Base-by-base conservation (phyloP, 257 asterid genomes). In the Nicotiana noctiflora region DNA sequence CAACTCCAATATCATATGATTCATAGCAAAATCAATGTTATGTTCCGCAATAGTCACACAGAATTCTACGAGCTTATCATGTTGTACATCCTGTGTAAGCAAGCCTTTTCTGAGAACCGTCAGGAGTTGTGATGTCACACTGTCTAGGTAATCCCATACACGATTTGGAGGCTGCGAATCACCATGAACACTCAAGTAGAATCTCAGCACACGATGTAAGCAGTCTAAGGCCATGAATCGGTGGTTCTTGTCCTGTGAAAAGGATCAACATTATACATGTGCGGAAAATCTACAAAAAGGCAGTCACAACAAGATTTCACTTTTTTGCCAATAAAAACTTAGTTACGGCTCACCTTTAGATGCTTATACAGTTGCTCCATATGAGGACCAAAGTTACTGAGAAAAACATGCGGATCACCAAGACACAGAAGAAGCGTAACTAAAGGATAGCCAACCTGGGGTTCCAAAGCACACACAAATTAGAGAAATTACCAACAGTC, bases 221-320 rank as follows among this genome's bases (percentile, higher is more conserved):
- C 99, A 96, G 86, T 96, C 98, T 83, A 96, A 88, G 76, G 99
- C 98, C 99, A 96, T 96, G 90, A 96, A 96, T 25, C 99, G 97
- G 57, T 92, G 97, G 90, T 91, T 96, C 87, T 96, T 96, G 88
- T 96, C 99, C 99, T 96, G 91, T 83, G 88, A 79, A 76, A 86
- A 66, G 70, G 74, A 66, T 82, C 60, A 81, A 59, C 17, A 66
- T 82, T 61, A 86, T 55, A 76, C 52, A 62, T 75, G 63, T 23
- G 68, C 57, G 62, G 65, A 82, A 81, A 27, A 37, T 63, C 61
- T 79, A 6, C 44, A 29, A 37, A 10, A 68, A 18, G 25, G 68
- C 65, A 51, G 65, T 23, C 67, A 49, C 70, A 59, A 11, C 75
- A 44, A 13, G 57, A 76, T 3, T 66, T 21, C 7, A 49, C 59